Percentiles rank a stretch among this genome's conserved stretches.
Conservation (phyloP, 345 rosid genomes). For the Linum usitatissimum region DNA sequence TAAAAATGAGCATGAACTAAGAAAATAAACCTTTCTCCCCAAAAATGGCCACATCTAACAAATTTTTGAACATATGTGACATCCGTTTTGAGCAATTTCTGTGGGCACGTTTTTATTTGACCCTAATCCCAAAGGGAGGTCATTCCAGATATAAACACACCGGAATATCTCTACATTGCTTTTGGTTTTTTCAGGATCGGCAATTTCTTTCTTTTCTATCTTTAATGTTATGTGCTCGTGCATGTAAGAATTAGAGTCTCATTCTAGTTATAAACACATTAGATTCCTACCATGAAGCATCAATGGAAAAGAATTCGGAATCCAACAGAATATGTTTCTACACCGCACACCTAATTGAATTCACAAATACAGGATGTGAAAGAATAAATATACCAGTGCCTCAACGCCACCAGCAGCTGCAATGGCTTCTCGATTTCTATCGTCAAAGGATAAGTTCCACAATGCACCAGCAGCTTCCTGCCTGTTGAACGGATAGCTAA, state of each 20-base stretch:
- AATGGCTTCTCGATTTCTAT: constrained; percentile 74
- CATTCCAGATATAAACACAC: too few relatives aligned
- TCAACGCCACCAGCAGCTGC: constrained; percentile 79
- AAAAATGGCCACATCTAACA: too few relatives aligned
- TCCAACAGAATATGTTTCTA: neutral
- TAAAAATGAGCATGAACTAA: neutral
- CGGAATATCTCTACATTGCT: too few relatives aligned
- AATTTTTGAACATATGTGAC: too few relatives aligned
- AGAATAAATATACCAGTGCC: constrained; percentile 53
- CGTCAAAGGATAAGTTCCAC: constrained; percentile 75
- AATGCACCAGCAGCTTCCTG: constrained; percentile 88
- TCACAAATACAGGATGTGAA: constrained; percentile 1
- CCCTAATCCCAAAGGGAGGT: too few relatives aligned
- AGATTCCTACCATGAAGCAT: neutral
- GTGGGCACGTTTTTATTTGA: too few relatives aligned
- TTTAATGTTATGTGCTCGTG: neutral
- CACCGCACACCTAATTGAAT: neutral
- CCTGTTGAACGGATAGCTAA: constrained; percentile 22
- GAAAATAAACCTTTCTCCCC: too few relatives aligned
- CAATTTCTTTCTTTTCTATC: neutral
- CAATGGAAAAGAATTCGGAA: neutral
- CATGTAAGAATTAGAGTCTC: neutral
- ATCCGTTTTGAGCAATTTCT: too few relatives aligned
- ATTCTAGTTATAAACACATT: constrained; percentile 3
- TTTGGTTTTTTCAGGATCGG: too few relatives aligned